Conservation (phyloP, 1,139 yeast genomes). For the Debaryomyces fabryi region DNA sequence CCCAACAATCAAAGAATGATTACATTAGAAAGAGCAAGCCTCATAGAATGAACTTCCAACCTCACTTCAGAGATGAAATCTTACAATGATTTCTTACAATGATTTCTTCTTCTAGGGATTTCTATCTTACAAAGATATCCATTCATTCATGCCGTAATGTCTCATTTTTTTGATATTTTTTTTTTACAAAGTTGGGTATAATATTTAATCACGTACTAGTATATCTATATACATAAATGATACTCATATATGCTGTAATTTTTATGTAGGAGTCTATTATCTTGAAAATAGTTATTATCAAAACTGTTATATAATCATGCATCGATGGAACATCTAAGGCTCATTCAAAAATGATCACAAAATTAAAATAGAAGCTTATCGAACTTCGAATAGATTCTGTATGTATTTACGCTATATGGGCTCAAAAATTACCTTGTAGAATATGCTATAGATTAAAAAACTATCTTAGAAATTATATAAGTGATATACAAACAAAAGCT, state of each 20-base stretch:
- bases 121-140: not conserved
- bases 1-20: conserved; percentile 26
- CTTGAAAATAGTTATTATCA: not conserved
- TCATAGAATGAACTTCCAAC: conserved; percentile 36
- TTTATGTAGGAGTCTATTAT: not conserved
- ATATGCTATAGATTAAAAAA: not conserved
- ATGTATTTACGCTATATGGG: not conserved
- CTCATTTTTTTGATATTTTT: not conserved
- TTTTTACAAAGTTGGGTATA: not conserved
- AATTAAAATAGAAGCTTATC: conserved; percentile 9
- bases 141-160: conserved; percentile 2
- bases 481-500: not conserved
- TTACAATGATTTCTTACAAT: conserved; percentile 22
- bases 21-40: conserved; percentile 31
- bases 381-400: conserved; percentile 6
- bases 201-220: not conserved
- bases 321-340: not conserved
- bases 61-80: conserved; percentile 43
- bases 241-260: not conserved
- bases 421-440: not conserved
- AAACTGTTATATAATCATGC: not conserved
- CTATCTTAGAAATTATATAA: not conserved
- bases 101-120: not conserved
- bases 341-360: conserved; percentile 3
- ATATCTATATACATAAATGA: not conserved